Conservation (phyloP, 2,329 filamentous ascomycete species). For the Apiospora sp. region DNA sequence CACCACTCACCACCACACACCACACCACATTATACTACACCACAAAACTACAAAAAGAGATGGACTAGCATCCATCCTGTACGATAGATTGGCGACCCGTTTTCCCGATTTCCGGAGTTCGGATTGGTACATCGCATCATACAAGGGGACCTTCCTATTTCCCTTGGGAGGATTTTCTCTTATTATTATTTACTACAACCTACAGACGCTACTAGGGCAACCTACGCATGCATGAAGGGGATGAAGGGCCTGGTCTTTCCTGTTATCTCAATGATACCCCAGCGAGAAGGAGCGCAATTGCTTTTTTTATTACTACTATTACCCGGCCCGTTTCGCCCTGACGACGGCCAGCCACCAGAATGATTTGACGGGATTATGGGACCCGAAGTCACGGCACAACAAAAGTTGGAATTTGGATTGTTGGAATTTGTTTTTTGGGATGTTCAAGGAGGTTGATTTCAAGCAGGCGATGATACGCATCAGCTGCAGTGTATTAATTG, state of each 20-base stretch:
- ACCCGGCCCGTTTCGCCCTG: neutral
- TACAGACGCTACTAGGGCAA: constrained; percentile 24
- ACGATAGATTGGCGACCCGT: constrained; percentile 25
- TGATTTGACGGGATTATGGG: constrained; percentile 10
- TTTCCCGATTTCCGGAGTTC: constrained; percentile 25
- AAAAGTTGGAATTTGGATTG: constrained; percentile 14
- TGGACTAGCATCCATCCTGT: constrained; percentile 26
- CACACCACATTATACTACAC: neutral
- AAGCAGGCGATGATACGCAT: neutral
- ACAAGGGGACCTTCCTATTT: constrained; percentile 24
- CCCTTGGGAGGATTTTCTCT: constrained; percentile 24
- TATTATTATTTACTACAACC: constrained; percentile 22
- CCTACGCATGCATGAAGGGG: constrained; percentile 25
- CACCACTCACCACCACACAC: neutral
- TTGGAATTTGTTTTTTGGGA: constrained; percentile 6
- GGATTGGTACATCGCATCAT: constrained; percentile 27
- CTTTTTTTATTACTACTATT: constrained; percentile 15
- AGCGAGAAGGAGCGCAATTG: constrained; percentile 23
- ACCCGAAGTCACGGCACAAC: constrained; percentile 19
- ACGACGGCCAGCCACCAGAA: neutral
- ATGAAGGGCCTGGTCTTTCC: constrained; percentile 20
- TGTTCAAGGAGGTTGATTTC: constrained; percentile 19
- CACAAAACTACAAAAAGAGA: constrained; percentile 25
- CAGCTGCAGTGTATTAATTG: constrained; percentile 17
- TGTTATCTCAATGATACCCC: constrained; percentile 24